Percentiles rank a stretch among this genome's conserved stretches.
phyloP scores from a whole-genome alignment of 2,329 filamentous ascomycete species.

The Helminthosporium solani region DNA sequence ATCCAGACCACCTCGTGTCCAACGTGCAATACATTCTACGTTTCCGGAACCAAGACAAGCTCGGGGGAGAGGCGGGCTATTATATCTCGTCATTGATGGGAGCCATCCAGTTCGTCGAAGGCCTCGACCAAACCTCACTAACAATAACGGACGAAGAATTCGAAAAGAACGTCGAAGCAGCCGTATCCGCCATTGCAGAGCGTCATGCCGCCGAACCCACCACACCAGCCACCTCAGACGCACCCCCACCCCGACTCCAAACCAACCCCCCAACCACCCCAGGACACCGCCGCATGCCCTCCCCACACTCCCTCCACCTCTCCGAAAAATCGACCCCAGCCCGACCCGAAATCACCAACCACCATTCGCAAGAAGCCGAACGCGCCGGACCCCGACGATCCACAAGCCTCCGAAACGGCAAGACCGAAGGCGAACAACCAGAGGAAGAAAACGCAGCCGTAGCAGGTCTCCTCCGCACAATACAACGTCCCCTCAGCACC shows the following conservation, averaged over 20 bases:
- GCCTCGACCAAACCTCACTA: conserved; percentile 87
- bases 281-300: conserved; percentile 38
- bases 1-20: conserved; percentile 91
- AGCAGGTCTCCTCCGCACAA: conserved; percentile 80
- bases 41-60: conserved; percentile 95
- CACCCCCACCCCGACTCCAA: conserved; percentile 16
- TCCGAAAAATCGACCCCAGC: conserved; percentile 54
- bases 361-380: conserved; percentile 61
- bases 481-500: conserved; percentile 84
- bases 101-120: conserved; percentile 94
- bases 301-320: conserved; percentile 47
- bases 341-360: conserved; percentile 59
- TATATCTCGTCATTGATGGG: conserved; percentile 97
- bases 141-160: conserved; percentile 96
- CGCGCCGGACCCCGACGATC: conserved; percentile 59
- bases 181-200: conserved; percentile 93
- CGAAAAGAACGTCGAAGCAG: conserved; percentile 91
- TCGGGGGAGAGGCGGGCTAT: conserved; percentile 96
- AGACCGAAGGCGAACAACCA: conserved; percentile 37
- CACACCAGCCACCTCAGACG: conserved; percentile 16
- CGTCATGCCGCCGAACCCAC: conserved; percentile 64
- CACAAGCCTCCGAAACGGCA: conserved; percentile 51
- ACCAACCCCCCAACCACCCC: conserved; percentile 19
- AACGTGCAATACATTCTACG: conserved; percentile 98
- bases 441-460: conserved; percentile 78